A percentile compares a stretch with the other conserved stretches of the same genome.
Conservation (phyloP, 495 filamentous ascomycete genomes). For the Apodospora peruviana region DNA sequence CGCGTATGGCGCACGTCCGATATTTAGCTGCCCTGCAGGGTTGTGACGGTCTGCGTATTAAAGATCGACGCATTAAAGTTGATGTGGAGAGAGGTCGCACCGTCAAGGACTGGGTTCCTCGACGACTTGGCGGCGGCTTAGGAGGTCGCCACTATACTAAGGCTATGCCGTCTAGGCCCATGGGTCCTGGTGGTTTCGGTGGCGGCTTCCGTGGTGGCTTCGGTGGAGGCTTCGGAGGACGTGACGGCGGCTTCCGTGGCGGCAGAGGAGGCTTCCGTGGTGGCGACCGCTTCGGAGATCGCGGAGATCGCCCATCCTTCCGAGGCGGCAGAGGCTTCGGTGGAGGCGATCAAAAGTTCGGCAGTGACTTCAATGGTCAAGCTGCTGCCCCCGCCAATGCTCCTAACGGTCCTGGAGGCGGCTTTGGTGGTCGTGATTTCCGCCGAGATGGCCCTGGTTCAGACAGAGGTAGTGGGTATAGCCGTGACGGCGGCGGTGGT, state of each 20-base stretch:
- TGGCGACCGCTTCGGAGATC: slow-evolving; percentile 54
- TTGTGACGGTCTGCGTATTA: slow-evolving; percentile 85
- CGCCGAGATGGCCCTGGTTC: slow-evolving; percentile 31
- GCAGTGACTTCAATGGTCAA: slow-evolving; percentile 16
- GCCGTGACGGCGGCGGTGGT: slow-evolving; percentile 46
- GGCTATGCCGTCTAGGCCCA: slow-evolving; percentile 65
- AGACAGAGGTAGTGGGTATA: slow-evolving; percentile 47
- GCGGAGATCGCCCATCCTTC: slow-evolving; percentile 43
- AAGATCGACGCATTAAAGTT: slow-evolving; percentile 83
- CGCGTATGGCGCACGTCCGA: slow-evolving; percentile 48
- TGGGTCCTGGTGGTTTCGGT: slow-evolving; percentile 60
- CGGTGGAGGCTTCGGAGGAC: slow-evolving; percentile 35
- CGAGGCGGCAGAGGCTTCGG: slow-evolving; percentile 56
- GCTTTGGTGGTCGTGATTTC: slow-evolving; percentile 33
- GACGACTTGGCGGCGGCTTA: slow-evolving; percentile 85
- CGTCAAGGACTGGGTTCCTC: slow-evolving; percentile 89
- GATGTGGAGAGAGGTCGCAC: slow-evolving; percentile 96
- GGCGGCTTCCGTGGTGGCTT: slow-evolving; percentile 52
- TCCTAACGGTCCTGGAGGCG: slow-evolving; percentile 62
- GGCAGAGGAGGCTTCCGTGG: slow-evolving; percentile 45
- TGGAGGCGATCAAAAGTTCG: slow-evolving; percentile 34
- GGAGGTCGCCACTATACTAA: slow-evolving; percentile 94
- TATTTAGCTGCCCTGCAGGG: slow-evolving; percentile 50
- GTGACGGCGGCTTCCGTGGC: slow-evolving; percentile 49
- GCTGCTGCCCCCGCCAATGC: slow-evolving; percentile 68